Conservation (phyloP, 2,329 filamentous ascomycete species). For the Chrysoporthe cubensis region DNA sequence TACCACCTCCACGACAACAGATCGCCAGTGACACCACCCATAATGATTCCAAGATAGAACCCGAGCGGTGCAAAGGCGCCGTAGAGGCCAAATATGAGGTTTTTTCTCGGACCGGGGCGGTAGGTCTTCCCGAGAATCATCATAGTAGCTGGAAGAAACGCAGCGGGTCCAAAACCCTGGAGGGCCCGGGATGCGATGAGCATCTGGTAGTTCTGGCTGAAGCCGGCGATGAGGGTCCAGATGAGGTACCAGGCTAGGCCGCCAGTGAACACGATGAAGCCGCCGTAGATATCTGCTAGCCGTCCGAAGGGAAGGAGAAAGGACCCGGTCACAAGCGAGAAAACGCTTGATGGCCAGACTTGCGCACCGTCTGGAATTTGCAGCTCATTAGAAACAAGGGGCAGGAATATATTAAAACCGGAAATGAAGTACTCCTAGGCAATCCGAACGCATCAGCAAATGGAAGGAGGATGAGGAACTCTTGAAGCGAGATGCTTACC, state of each 20-base stretch:
- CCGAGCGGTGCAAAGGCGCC: conserved; percentile 61
- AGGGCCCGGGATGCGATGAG: conserved; percentile 74
- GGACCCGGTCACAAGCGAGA: conserved; percentile 58
- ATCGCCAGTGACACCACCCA: conserved; percentile 65
- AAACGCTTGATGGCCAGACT: conserved; percentile 68
- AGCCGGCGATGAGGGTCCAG: conserved; percentile 73
- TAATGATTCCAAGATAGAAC: conserved; percentile 68
- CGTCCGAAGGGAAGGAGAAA: conserved; percentile 68
- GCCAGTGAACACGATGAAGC: conserved; percentile 61
- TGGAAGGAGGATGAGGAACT: too few species aligned
- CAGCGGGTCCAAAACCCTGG: conserved; percentile 74
- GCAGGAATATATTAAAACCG: conserved; percentile 75
- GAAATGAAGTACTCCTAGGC: conserved; percentile 73
- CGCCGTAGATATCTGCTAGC: conserved; percentile 65
- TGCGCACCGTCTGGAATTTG: conserved; percentile 63
- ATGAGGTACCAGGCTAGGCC: conserved; percentile 67
- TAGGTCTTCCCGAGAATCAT: conserved; percentile 72
- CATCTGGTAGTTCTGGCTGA: conserved; percentile 70
- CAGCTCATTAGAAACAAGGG: conserved; percentile 64
- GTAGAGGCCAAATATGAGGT: conserved; percentile 65
- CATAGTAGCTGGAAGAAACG: conserved; percentile 71
- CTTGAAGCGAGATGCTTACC: conserved; percentile 36
- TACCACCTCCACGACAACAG: conserved; percentile 69
- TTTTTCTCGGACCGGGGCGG: conserved; percentile 72
- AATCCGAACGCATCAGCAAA: neutral